Percentiles rank a stretch among this genome's conserved stretches.
Conservation (phyloP, 768 basidiomycete species). For the Nidularia sp. region DNA sequence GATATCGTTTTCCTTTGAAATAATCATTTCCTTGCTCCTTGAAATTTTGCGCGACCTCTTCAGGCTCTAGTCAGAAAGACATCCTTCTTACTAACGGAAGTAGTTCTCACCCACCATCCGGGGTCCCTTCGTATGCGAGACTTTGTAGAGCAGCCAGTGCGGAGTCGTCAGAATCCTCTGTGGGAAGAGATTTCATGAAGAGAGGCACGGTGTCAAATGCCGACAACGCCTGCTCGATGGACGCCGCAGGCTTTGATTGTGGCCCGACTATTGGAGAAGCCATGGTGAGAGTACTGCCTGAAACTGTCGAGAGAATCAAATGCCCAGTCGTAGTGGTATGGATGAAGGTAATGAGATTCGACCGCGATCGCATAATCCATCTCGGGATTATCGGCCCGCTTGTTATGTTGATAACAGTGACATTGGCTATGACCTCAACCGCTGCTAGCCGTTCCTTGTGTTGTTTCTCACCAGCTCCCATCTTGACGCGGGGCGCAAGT, state of each 20-base stretch:
- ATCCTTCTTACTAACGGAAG: background rate
- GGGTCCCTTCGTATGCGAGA: conserved; percentile 84
- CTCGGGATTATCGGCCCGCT: conserved; percentile 1
- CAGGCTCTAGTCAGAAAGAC: background rate
- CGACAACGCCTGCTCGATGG: conserved; percentile 33
- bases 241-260: conserved; percentile 22
- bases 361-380: too few relatives aligned
- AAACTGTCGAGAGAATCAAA: too few relatives aligned
- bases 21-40: conserved; percentile 97
- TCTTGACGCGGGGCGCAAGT: background rate
- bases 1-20: conserved; percentile 79
- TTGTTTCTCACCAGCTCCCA: too few relatives aligned
- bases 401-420: background rate
- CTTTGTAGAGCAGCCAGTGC: conserved; percentile 81
- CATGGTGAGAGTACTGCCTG: conserved; percentile 11
- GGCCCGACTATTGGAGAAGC: conserved; percentile 25
- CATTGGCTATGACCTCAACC: too few relatives aligned
- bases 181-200: conserved; percentile 89
- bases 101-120: conserved; percentile 72
- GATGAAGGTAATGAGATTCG: too few relatives aligned
- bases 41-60: conserved; percentile 89
- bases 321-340: too few relatives aligned
- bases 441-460: too few relatives aligned
- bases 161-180: conserved; percentile 58
- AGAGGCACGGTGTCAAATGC: conserved; percentile 70